Percentiles rank a stretch among this genome's conserved stretches.
These are phyloP conservation scores for Paramecium biaurelia DNA, from an alignment of 73 alveolate species.

Conservation along the genomic window DNA sequence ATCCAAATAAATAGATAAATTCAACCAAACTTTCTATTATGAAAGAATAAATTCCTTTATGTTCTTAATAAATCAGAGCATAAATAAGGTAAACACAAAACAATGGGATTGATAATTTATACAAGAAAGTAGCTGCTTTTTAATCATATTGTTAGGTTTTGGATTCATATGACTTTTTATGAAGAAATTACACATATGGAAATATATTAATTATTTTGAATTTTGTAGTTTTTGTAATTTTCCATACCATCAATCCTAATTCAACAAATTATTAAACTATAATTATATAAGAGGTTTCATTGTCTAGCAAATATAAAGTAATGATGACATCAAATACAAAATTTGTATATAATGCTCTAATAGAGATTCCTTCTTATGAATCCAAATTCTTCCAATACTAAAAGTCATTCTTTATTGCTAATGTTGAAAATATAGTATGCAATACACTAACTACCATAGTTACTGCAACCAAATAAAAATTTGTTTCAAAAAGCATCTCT, in stretches of 20 bases:
- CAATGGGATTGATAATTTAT: neutral
- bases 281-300: neutral
- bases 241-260: slow-evolving; percentile 35
- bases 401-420: slow-evolving; percentile 27
- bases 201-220: neutral
- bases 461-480: neutral
- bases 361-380: neutral
- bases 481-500: slow-evolving; percentile 22
- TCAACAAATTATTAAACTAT: slow-evolving; percentile 7
- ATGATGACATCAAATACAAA: slow-evolving; percentile 3
- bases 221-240: slow-evolving; percentile 5
- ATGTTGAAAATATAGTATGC: neutral
- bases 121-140: neutral
- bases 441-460: slow-evolving; percentile 23
- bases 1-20: slow-evolving; percentile 91
- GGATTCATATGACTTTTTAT: neutral
- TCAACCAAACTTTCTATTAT: slow-evolving; percentile 84
- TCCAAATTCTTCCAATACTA: slow-evolving; percentile 33
- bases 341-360: neutral
- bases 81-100: neutral
- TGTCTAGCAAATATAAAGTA: neutral
- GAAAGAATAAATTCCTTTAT: slow-evolving; percentile 71
- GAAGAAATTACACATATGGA: neutral
- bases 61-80: neutral
- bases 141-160: slow-evolving; percentile 5